A percentile compares a stretch with the other conserved stretches of the same genome.
Evolutionary conservation across 768 basidiomycete species (phyloP).

Genomic region (Heimioporus sp.): DNA sequence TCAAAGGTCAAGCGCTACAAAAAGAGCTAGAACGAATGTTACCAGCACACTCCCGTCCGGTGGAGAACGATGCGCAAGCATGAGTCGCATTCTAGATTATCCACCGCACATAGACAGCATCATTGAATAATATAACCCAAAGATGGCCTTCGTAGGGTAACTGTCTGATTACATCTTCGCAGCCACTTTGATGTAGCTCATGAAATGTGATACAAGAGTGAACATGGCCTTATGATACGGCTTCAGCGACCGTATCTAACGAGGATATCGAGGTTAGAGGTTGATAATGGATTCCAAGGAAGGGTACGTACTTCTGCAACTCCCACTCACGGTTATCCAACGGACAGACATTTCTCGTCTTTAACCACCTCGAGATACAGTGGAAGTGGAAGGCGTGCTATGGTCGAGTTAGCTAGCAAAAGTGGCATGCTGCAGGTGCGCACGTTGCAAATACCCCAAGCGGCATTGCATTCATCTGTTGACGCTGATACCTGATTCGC

Average conservation of each 20-base stretch:
- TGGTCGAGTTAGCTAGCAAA: background rate
- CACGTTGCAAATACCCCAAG: slow-evolving; percentile 99
- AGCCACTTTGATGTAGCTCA: background rate
- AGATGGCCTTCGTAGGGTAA: background rate
- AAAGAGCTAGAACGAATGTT: slow-evolving; percentile 20
- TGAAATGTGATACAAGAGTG: background rate
- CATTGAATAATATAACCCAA: background rate
- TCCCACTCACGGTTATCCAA: slow-evolving; percentile 97
- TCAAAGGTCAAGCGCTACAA: slow-evolving; percentile 15
- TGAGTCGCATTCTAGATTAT: background rate
- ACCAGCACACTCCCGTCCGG: background rate
- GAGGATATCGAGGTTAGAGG: background rate
- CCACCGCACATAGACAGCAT: background rate
- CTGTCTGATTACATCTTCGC: background rate
- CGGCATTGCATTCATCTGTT: slow-evolving; percentile 95
- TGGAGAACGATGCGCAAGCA: background rate
- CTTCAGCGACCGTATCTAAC: slow-evolving; percentile 38
- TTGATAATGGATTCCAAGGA: background rate
- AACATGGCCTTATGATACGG: slow-evolving; percentile 22
- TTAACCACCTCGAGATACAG: slow-evolving; percentile 98
- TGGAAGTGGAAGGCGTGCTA: slow-evolving; percentile 99
- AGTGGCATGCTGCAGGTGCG: background rate
- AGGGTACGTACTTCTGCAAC: slow-evolving; percentile 79
- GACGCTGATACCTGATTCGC: slow-evolving; percentile 98
- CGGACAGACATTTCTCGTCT: slow-evolving; percentile 94